phyloP scores from a whole-genome alignment of 2,329 filamentous ascomycete genomes.

The Xylariaceae sp. region DNA sequence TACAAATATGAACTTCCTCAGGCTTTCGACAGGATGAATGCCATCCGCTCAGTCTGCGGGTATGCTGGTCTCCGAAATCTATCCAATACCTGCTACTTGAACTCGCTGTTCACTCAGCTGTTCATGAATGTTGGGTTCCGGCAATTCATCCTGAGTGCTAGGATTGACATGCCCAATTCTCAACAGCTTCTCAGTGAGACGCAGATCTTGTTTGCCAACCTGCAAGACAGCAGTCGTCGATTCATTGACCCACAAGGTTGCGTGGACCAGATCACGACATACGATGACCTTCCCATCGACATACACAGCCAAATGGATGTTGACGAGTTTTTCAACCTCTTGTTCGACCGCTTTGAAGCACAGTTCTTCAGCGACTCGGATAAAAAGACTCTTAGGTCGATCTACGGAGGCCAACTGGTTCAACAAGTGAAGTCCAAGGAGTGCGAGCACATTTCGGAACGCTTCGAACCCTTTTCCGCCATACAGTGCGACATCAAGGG shows the following conservation, averaged over 20 bases:
- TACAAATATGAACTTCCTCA: conserved; percentile 58
- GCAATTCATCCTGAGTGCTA: conserved; percentile 68
- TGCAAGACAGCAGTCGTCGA: conserved; percentile 77
- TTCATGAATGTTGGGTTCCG: conserved; percentile 94
- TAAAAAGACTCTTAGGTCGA: conserved; percentile 69
- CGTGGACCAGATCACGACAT: conserved; percentile 72
- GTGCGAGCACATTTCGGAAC: conserved; percentile 87
- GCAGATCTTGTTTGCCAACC: conserved; percentile 72
- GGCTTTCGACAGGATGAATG: conserved; percentile 59
- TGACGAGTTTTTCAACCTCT: conserved; percentile 91
- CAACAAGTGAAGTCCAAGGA: conserved; percentile 95
- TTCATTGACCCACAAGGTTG: conserved; percentile 68
- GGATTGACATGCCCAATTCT: conserved; percentile 48
- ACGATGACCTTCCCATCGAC: conserved; percentile 78
- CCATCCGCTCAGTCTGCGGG: conserved; percentile 69
- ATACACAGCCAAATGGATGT: conserved; percentile 94
- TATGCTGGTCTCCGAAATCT: conserved; percentile 90
- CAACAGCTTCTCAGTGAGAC: conserved; percentile 72
- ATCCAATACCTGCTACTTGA: conserved; percentile 95
- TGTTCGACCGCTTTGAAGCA: conserved; percentile 86
- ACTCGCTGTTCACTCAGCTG: conserved; percentile 87
- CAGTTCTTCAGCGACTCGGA: conserved; percentile 65
- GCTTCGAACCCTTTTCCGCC: conserved; percentile 84
- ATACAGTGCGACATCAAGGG: conserved; percentile 97
- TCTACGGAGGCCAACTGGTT: conserved; percentile 87